Conservation (phyloP, 2,329 filamentous ascomycete genomes). For the Paracamarosporium sp. region DNA sequence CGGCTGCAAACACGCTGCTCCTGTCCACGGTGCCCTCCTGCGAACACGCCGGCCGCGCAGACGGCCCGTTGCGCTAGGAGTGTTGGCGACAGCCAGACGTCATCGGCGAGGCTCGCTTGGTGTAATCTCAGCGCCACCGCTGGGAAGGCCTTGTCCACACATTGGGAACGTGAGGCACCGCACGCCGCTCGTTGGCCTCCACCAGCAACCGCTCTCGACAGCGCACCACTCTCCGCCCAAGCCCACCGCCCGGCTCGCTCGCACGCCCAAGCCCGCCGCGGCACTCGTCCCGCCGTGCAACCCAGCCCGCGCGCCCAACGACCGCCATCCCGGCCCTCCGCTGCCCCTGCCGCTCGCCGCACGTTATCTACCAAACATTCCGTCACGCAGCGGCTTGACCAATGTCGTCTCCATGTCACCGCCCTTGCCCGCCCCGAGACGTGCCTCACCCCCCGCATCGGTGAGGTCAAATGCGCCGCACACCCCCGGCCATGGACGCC, state of each 20-base stretch:
- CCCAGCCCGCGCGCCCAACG: conserved; percentile 26
- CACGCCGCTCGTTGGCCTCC: conserved; percentile 16
- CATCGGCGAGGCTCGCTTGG: conserved; percentile 16
- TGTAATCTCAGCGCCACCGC: conserved; percentile 12
- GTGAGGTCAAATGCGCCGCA: conserved; percentile 46
- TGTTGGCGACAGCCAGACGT: conserved; percentile 10
- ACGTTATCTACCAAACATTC: conserved; percentile 43
- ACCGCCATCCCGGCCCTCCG: conserved; percentile 27
- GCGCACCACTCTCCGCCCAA: conserved; percentile 12
- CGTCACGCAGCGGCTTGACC: conserved; percentile 46
- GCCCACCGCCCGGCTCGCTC: conserved; percentile 17
- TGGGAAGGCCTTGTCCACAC: conserved; percentile 10
- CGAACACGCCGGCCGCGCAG: not conserved
- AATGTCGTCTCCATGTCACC: conserved; percentile 54
- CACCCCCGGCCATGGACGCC: conserved; percentile 27
- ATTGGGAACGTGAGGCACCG: conserved; percentile 35
- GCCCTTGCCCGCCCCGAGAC: conserved; percentile 45
- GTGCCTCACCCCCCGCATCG: conserved; percentile 49
- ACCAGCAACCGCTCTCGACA: conserved; percentile 20
- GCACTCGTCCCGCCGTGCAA: conserved; percentile 25
- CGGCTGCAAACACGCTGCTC: not conserved
- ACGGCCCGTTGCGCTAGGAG: not conserved
- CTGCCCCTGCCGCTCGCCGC: conserved; percentile 10
- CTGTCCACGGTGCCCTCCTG: not conserved
- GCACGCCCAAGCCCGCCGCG: conserved; percentile 23